These are phyloP conservation scores for Fraxinus platypoda DNA, from an alignment of 305 asterid species.

Conservation along the genomic window DNA sequence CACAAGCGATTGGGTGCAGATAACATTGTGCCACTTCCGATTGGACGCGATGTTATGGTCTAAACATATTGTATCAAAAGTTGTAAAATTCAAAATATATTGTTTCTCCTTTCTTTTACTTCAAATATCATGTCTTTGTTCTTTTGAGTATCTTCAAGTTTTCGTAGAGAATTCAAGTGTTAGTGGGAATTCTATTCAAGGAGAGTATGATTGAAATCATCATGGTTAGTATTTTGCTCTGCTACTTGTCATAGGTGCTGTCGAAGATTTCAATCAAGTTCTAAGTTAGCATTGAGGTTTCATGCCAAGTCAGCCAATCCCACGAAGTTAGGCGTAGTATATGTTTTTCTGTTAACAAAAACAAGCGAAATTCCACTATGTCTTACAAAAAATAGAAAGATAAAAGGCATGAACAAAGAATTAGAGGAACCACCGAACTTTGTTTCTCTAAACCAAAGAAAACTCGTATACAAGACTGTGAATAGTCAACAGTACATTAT, in stretches of 20 bases:
- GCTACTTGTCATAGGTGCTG: not conserved
- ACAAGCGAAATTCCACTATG: not conserved
- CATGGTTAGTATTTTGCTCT: not conserved
- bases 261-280: not conserved
- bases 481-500: not conserved
- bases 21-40: too few relatives aligned
- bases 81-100: too few relatives aligned
- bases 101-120: not conserved
- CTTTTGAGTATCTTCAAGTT: too few relatives aligned
- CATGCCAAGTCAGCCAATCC: not conserved
- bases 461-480: not conserved
- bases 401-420: not conserved
- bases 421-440: not conserved
- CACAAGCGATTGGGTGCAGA: too few relatives aligned
- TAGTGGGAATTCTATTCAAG: not conserved
- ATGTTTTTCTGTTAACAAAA: too few relatives aligned
- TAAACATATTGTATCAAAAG: too few relatives aligned
- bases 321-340: too few relatives aligned
- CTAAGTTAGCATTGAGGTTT: not conserved
- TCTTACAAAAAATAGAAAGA: too few relatives aligned
- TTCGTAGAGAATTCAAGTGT: not conserved
- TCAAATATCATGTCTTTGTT: too few relatives aligned
- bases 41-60: too few relatives aligned
- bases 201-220: not conserved
- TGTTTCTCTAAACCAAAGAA: not conserved